phyloP scores from a whole-genome alignment of 2,329 filamentous ascomycete genomes.

The Penicillium sumatraense region DNA sequence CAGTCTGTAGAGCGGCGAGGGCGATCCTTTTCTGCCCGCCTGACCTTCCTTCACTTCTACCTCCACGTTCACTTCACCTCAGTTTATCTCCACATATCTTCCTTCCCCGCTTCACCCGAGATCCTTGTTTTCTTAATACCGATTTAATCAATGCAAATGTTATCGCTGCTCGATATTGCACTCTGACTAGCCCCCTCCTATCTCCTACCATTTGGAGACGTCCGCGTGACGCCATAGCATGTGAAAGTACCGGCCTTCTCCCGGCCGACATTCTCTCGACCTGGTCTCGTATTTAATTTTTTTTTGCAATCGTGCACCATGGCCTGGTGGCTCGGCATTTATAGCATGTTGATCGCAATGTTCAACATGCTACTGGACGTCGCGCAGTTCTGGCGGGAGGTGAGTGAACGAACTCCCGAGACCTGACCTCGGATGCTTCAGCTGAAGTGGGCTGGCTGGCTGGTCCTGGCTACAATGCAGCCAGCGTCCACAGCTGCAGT shows the following conservation, averaged over 20 bases:
- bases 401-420: no score
- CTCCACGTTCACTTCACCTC: background rate
- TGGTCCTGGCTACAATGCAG: no score
- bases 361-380: slow-evolving; percentile 67
- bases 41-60: no score
- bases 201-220: background rate
- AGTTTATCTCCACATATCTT: background rate
- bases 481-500: no score
- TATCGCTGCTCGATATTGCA: no score
- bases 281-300: slow-evolving; percentile 3
- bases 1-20: background rate
- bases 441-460: background rate
- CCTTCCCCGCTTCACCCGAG: no score
- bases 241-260: slow-evolving; percentile 23
- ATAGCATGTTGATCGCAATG: slow-evolving; percentile 42
- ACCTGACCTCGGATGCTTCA: background rate
- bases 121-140: no score
- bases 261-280: slow-evolving; percentile 4
- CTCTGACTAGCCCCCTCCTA: background rate
- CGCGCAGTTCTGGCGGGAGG: slow-evolving; percentile 65
- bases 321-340: slow-evolving; percentile 29
- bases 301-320: slow-evolving; percentile 18
- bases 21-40: background rate
- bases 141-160: no score
- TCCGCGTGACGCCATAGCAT: slow-evolving; percentile 28